These are phyloP conservation scores for Monosporascus sp. DNA, from an alignment of 2,329 filamentous ascomycete genomes.

Conservation along the genomic window DNA sequence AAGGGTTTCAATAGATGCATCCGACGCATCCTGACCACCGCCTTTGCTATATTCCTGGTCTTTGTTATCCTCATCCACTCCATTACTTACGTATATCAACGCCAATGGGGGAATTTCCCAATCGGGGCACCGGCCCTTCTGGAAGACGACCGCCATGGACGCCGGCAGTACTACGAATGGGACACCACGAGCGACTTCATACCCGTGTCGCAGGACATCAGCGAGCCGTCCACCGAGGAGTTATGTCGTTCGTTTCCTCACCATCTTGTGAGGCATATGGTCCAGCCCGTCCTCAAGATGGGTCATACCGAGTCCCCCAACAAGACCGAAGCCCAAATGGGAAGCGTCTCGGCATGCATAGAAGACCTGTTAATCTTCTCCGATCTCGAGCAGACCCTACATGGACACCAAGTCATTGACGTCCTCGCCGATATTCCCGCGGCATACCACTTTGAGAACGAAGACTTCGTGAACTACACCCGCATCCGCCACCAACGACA, in stretches of 20 bases:
- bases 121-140: neutral
- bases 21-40: neutral
- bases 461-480: slow-evolving; percentile 35
- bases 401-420: slow-evolving; percentile 38
- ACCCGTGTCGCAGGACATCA: slow-evolving; percentile 14
- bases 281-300: slow-evolving; percentile 39
- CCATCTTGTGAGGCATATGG: slow-evolving; percentile 14
- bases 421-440: slow-evolving; percentile 40
- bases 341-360: slow-evolving; percentile 48
- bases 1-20: slow-evolving; percentile 1
- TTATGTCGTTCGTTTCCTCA: slow-evolving; percentile 23
- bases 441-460: slow-evolving; percentile 27
- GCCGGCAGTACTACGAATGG: slow-evolving; percentile 13
- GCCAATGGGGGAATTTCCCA: neutral
- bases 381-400: slow-evolving; percentile 41
- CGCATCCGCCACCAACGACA: slow-evolving; percentile 23
- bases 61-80: neutral
- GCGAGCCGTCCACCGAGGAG: slow-evolving; percentile 11
- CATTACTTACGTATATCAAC: neutral
- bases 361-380: slow-evolving; percentile 42
- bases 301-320: slow-evolving; percentile 37
- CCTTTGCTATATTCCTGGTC: neutral
- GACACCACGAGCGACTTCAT: slow-evolving; percentile 21
- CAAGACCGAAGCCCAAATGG: slow-evolving; percentile 40
- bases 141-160: slow-evolving; percentile 2